Base-by-base conservation (phyloP, 305 asterid species). In the Andrographis paniculata region DNA sequence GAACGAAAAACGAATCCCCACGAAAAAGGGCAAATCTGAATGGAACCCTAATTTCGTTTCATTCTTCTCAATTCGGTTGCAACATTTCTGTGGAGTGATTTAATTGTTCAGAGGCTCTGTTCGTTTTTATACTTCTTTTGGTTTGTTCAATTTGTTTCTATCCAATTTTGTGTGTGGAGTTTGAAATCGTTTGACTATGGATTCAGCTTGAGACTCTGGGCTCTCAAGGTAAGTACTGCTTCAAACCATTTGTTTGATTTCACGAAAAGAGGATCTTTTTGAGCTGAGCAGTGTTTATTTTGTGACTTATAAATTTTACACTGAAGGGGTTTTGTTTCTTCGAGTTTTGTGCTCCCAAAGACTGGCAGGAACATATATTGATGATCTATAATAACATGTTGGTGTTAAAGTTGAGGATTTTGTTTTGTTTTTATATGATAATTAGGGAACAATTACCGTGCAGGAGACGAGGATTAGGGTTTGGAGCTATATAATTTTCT, bases 81-180 rank as follows among this genome's bases (percentile, higher is more conserved):
- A 33, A 11, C 8, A 16, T 17, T 18, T 12, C 13, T 33, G 37
- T 36, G 53, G 71, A 65, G 59, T 27, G 33, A 59, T 56, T 63
- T 61, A n/a, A n/a, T n/a, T n/a, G n/a, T n/a, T n/a, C n/a, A n/a
- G n/a, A n/a, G n/a, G 51, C 59, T 40, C 48, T 50, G 33, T 56
- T 43, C 22, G 50, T 27, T 46, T 12, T 6, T 4, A 8, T n/a
- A 5, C 4, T 33, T 33, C 13, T 33, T n/a, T n/a, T n/a, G n/a
- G 9, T 33, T 3, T 33, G 10, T 8, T 33, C 0, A 2, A n/a
- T 33, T 8, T 33, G 14, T 33, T 33, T 33, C 13, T 12, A n/a
- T 33, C 14, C 39, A 11, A 8, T 33, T 37, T 37, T 37, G 4
- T 13, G 16, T 17, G 17, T 12, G 17, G 17, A 37, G 1, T 37